Evolutionary conservation across 345 rosid genomes (phyloP).

Genomic region (Reutealis trisperma): DNA sequence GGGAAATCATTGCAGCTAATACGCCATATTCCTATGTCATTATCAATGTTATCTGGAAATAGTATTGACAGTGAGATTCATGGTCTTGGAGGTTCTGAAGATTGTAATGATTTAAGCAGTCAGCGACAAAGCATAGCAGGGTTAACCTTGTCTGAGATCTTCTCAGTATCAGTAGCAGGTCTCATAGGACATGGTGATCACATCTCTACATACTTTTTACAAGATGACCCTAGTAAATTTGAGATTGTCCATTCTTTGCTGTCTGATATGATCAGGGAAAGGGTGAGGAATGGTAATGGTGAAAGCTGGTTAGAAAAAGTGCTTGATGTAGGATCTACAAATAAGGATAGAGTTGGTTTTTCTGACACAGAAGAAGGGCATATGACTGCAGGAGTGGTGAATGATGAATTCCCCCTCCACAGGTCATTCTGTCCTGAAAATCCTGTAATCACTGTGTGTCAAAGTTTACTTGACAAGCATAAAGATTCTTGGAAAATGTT

Average conservation of each 20-base stretch:
- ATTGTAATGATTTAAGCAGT: slow-evolving; percentile 20
- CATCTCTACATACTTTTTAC: slow-evolving; percentile 54
- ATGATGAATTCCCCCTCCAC: slow-evolving; percentile 31
- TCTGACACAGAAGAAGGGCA: slow-evolving; percentile 26
- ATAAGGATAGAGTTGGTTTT: slow-evolving; percentile 27
- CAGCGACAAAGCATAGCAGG: slow-evolving; percentile 43
- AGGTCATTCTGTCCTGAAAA: slow-evolving; percentile 77
- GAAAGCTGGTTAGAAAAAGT: slow-evolving; percentile 42
- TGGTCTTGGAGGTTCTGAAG: slow-evolving; percentile 33
- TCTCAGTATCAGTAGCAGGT: slow-evolving; percentile 74
- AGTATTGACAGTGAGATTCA: slow-evolving; percentile 31
- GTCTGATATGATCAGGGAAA: slow-evolving; percentile 27
- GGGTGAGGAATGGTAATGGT: slow-evolving; percentile 29
- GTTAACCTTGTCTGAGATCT: slow-evolving; percentile 74
- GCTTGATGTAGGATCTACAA: slow-evolving; percentile 35
- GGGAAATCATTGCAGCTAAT: slow-evolving; percentile 96
- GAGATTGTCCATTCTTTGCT: slow-evolving; percentile 40
- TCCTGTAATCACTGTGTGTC: slow-evolving; percentile 67
- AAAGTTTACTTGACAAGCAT: slow-evolving; percentile 49
- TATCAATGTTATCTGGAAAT: slow-evolving; percentile 35
- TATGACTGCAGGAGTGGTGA: slow-evolving; percentile 22
- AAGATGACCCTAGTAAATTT: slow-evolving; percentile 40
- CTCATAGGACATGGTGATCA: slow-evolving; percentile 81
- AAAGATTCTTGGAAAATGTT: slow-evolving; percentile 50
- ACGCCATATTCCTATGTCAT: slow-evolving; percentile 57